A percentile compares a stretch with the other conserved stretches of the same genome.
Conservation (phyloP, 2,329 filamentous ascomycete genomes). For the Dothidotthia symphoricarpi region DNA sequence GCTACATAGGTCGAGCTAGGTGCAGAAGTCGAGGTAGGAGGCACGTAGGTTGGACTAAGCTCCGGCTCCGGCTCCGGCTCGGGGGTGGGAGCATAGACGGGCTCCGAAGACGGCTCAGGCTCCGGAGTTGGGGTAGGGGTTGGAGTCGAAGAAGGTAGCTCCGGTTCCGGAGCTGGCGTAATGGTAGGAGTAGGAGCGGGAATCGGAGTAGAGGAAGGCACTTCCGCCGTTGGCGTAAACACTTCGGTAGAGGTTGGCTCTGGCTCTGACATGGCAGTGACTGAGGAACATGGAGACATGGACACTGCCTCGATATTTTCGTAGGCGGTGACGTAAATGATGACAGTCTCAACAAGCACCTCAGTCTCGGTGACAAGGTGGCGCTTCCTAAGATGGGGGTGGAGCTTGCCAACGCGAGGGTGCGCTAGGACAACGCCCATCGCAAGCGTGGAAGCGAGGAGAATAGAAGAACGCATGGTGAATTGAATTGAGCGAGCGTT, state of each 20-base stretch:
- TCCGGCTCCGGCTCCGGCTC: neutral
- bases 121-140: slow-evolving; percentile 1
- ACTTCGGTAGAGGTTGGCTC: neutral
- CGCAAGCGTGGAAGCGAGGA: slow-evolving; percentile 25
- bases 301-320: neutral
- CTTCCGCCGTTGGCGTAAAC: neutral
- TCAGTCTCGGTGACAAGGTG: slow-evolving; percentile 36
- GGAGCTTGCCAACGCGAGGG: too few relatives aligned
- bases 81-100: slow-evolving; percentile 3
- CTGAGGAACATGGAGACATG: neutral
- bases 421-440: slow-evolving; percentile 7
- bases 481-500: neutral
- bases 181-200: slow-evolving; percentile 1
- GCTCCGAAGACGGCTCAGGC: slow-evolving; percentile 4
- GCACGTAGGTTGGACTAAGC: neutral
- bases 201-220: neutral
- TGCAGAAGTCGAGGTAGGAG: neutral
- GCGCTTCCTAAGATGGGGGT: slow-evolving; percentile 29
- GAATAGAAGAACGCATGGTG: slow-evolving; percentile 27
- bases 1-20: slow-evolving; percentile 3
- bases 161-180: neutral
- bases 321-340: slow-evolving; percentile 39
- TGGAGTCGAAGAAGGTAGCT: neutral
- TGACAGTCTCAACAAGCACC: slow-evolving; percentile 34
- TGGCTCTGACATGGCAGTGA: slow-evolving; percentile 1